Evolutionary conservation across 768 basidiomycete species (phyloP), one percentile per base, ranked within the genome.

Genomic region (Harrya chromipes): DNA sequence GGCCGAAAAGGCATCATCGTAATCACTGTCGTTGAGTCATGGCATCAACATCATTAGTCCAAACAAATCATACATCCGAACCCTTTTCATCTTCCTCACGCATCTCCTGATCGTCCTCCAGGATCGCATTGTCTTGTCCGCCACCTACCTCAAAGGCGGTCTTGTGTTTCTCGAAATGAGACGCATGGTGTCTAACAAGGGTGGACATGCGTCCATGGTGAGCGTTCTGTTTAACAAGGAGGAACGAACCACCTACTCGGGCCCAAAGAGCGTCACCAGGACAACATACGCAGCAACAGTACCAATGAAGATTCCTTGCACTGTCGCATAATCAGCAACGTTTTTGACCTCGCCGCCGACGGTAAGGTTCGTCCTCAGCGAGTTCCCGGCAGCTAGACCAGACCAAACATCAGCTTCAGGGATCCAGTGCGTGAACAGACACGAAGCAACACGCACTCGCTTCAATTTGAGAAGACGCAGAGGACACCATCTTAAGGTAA

Each of bases 231-330:
- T 14, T 19, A 42, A 19, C 16, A 29, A 26, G 13, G 5, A 21
- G 13, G 13, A 1, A 41, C 3, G 9, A 23, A 9, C 41, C 34
- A 79, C 85, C 43, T 56, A 84, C 84, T 85, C 84, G 3, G 87
- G 85, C 2, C 92, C 94, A 52, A 94, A 72, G 54, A 91, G 74
- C 8, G 84, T 85, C 57, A 90, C 77, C 57, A 91, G 23, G 33
- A 95, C 60, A 29, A 90, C 80, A 56, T 86, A 94, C 0, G 82
- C 86, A 0, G 87, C 78, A 14, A 97, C 85, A 19, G 79, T 73
- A 16, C 93, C 93, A 40, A 97, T 84, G 35, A 97, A 74, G 62
- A 97, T 93, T n/a, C 87, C 90, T 72, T 90, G 87, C 9, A 90
- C 89, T 9, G 66, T 87, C 4, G 84, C 86, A 57, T 89, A 90